Base-by-base conservation (phyloP, 1,284 basidiomycete genomes). In the Volvariella volvacea region DNA sequence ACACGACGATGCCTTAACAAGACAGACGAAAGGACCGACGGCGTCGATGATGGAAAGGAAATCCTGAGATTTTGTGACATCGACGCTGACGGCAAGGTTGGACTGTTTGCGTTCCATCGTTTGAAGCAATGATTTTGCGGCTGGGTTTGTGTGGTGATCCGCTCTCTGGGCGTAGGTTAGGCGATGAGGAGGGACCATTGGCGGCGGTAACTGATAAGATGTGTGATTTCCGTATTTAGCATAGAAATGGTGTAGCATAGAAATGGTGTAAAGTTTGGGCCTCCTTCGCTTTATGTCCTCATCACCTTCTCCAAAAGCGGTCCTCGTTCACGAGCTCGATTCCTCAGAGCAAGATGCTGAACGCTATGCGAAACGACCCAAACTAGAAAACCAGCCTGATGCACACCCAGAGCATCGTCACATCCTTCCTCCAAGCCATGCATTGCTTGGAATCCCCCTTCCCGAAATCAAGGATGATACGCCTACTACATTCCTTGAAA, bases 61-160 rank as follows among this genome's bases (percentile, higher is more conserved):
- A 55, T 92, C 86, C 15, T 71, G 73, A 50, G 83, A 78, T 50
- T 75, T 85, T 4, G 89, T 91, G 31, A 99, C 92, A 68, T 99
- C 96, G 21, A 99, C 92, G 54, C 90, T 93, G 49, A 99, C 91
- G 45, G 91, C 92, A 16, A 99, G 79, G 63, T 99, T 99, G 20
- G 89, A 80, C 60, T 86, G 74, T 65, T 99, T 99, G 53, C 86
- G 75, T 49, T 83, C 87, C 63, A 98, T 93, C 6, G 83, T 83
- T 59, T 84, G 76, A 10, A 99, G 77, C 3, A 99, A 75, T 1
- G 74, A 64, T 55, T 72, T 82, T 0, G 91, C 90, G 7, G 91
- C 80, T 4, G 83, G 76, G 60, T 93, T 94, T 8, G 58, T 52
- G 53, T 89, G 82, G 31, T 67, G 71, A 15, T 63, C 59, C 10